These are phyloP conservation scores for Backusella mclennaniae DNA, from an alignment of 192 early-diverging fungal species.

Conservation along the genomic window DNA sequence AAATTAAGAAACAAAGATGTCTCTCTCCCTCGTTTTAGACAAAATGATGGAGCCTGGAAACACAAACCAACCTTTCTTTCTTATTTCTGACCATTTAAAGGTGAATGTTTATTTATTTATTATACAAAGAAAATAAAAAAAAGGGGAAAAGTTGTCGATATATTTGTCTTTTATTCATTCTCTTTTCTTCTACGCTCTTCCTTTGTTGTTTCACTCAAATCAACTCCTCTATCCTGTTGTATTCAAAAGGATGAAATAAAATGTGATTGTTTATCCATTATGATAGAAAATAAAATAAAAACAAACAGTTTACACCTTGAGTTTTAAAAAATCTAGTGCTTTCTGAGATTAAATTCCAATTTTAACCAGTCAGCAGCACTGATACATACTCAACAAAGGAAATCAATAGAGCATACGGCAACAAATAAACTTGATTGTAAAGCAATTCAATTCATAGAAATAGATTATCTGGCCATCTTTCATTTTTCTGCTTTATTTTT, in stretches of 20 bases:
- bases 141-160: not conserved
- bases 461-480: not conserved
- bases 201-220: not conserved
- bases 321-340: not conserved
- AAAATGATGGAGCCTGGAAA: constrained; percentile 4
- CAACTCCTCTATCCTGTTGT: not conserved
- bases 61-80: not conserved
- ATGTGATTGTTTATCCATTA: not conserved
- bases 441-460: not conserved
- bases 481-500: not conserved
- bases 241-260: not conserved
- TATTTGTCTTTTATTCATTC: not conserved
- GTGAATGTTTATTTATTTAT: not conserved
- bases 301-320: not conserved
- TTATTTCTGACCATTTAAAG: not conserved
- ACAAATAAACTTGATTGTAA: not conserved
- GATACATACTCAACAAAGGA: not conserved
- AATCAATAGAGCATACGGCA: not conserved
- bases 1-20: constrained; percentile 6
- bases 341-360: not conserved
- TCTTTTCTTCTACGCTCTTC: not conserved
- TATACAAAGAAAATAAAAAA: not conserved
- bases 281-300: not conserved
- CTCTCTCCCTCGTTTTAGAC: constrained; percentile 1
- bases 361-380: not conserved